Percentiles rank a stretch among this genome's conserved stretches.
These are phyloP conservation scores for Penicillium canescens DNA, from an alignment of 495 filamentous ascomycete genomes.

Conservation along the genomic window DNA sequence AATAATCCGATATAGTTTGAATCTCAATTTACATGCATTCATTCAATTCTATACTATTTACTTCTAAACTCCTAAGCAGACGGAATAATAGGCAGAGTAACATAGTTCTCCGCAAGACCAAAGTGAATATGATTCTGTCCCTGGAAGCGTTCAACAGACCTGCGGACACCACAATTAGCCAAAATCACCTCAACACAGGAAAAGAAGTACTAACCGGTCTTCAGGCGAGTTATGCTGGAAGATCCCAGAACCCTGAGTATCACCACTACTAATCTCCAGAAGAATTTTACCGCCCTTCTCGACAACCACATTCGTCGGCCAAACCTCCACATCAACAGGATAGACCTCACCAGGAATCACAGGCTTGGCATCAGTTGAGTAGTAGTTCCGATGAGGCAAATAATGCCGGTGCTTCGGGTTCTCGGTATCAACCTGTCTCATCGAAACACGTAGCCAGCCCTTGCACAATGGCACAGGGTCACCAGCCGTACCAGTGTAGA, in stretches of 20 bases:
- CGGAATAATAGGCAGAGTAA: conserved; percentile 58
- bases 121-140: conserved; percentile 59
- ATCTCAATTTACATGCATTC: no score
- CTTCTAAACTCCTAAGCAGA: conserved; percentile 2
- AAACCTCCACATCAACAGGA: conserved; percentile 64
- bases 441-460: conserved; percentile 50
- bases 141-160: conserved; percentile 45
- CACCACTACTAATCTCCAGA: conserved; percentile 58
- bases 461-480: conserved; percentile 44
- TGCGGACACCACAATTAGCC: conserved; percentile 6
- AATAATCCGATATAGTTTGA: no score
- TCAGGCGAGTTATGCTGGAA: conserved; percentile 54
- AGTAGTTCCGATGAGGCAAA: conserved; percentile 62
- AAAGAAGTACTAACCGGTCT: conserved; percentile 36
- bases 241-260: conserved; percentile 62
- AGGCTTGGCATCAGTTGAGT: conserved; percentile 53
- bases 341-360: conserved; percentile 60
- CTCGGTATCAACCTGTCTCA: conserved; percentile 51
- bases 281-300: conserved; percentile 50
- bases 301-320: conserved; percentile 68
- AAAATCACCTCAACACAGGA: neutral
- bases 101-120: conserved; percentile 53
- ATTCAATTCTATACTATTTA: neutral
- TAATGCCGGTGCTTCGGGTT: conserved; percentile 50
- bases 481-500: conserved; percentile 57